Evolutionary conservation across 2,329 filamentous ascomycete species (phyloP).

Genomic region (Fusarium zealandicum): DNA sequence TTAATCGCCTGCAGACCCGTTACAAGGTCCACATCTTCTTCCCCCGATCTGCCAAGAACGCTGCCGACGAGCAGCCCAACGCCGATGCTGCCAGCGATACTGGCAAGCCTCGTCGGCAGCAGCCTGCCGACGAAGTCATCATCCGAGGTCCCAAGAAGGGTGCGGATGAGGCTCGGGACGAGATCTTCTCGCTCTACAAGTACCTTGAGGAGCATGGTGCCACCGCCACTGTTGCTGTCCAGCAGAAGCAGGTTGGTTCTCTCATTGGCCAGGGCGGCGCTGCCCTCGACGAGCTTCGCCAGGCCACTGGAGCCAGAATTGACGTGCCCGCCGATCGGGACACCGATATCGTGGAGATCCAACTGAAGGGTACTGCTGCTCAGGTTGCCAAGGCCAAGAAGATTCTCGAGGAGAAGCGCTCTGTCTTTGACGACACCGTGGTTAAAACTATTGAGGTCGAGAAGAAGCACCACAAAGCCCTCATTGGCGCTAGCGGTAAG

Average conservation of each 20-base stretch:
- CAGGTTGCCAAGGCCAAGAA: constrained; percentile 93
- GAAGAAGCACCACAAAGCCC: constrained; percentile 86
- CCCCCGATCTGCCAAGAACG: constrained; percentile 69
- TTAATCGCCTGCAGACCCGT: constrained; percentile 89
- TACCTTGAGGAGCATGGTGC: constrained; percentile 89
- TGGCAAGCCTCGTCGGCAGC: constrained; percentile 71
- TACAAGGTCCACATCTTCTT: constrained; percentile 98
- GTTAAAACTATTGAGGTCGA: constrained; percentile 87
- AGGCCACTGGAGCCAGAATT: constrained; percentile 85
- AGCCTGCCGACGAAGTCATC: constrained; percentile 86
- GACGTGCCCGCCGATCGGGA: constrained; percentile 87
- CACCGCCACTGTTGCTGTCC: constrained; percentile 80
- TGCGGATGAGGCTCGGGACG: constrained; percentile 88
- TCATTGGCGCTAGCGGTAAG: constrained; percentile 90
- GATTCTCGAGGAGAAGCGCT: constrained; percentile 83
- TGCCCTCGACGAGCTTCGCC: constrained; percentile 88
- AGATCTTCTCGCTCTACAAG: constrained; percentile 86
- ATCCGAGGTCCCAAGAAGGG: constrained; percentile 92
- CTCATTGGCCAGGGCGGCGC: constrained; percentile 90
- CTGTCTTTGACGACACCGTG: constrained; percentile 89
- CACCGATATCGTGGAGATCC: constrained; percentile 80
- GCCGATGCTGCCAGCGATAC: constrained; percentile 74
- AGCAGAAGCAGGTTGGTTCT: constrained; percentile 91
- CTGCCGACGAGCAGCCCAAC: constrained; percentile 73
- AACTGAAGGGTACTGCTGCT: constrained; percentile 89